Conservation (phyloP, 257 asterid species). For the Ajuga chamaepitys region DNA sequence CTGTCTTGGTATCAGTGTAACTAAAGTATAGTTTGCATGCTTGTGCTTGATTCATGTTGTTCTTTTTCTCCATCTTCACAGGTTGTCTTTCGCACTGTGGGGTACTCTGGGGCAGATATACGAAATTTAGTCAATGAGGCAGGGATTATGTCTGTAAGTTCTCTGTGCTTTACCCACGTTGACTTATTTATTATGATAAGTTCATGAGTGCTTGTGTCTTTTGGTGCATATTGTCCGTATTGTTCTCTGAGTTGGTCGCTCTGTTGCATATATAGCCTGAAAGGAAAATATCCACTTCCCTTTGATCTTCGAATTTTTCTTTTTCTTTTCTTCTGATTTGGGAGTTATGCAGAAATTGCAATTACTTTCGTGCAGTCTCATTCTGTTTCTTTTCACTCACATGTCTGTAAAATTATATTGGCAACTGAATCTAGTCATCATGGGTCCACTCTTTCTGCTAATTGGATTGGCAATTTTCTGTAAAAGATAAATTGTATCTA, state of each 20-base stretch:
- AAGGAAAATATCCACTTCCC: background rate
- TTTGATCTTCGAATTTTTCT: background rate
- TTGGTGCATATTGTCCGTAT: slow-evolving; percentile 4
- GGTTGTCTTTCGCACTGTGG: slow-evolving; percentile 98
- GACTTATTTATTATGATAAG: background rate
- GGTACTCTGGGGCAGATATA: slow-evolving; percentile 98
- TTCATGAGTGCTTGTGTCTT: background rate
- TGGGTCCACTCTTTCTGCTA: background rate
- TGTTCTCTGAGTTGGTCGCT: slow-evolving; percentile 3
- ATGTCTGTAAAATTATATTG: background rate
- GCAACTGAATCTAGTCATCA: background rate
- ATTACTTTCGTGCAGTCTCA: background rate
- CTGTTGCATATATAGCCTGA: background rate
- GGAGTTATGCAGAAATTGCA: background rate
- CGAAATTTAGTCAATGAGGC: slow-evolving; percentile 95
- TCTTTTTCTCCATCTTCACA: slow-evolving; percentile 31
- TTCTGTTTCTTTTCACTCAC: background rate
- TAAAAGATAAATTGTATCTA: background rate
- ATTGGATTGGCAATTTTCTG: background rate
- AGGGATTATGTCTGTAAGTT: slow-evolving; percentile 94
- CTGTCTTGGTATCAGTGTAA: background rate
- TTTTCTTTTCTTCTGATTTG: background rate
- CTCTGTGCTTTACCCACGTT: slow-evolving; percentile 9
- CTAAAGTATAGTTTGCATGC: background rate
- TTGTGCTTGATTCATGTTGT: background rate